Percentiles rank a stretch among this genome's conserved stretches.
phyloP scores from a whole-genome alignment of 2,329 filamentous ascomycete genomes.

The Ascochyta koolunga region DNA sequence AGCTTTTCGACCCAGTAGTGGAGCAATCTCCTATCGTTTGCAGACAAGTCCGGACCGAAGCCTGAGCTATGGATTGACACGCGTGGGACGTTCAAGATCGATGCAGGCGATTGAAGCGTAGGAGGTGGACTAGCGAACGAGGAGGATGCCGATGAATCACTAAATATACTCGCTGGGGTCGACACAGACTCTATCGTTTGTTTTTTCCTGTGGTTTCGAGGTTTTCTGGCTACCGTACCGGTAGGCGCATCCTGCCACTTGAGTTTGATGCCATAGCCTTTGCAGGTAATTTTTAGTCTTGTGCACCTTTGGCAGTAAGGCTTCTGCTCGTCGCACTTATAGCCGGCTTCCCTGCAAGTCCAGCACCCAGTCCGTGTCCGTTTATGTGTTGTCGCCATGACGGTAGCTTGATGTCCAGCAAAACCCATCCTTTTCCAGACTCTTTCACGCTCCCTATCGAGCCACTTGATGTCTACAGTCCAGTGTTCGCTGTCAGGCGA shows the following conservation, averaged over 20 bases:
- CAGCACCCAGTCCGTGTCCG: constrained; percentile 41
- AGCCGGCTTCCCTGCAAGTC: constrained; percentile 42
- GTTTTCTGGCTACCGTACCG: constrained; percentile 19
- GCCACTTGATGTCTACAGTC: background rate
- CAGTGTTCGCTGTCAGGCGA: background rate
- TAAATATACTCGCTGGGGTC: constrained; percentile 25
- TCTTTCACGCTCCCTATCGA: background rate
- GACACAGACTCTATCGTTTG: constrained; percentile 5
- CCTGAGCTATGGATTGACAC: constrained; percentile 8
- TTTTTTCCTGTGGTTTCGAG: constrained; percentile 25
- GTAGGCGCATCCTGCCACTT: constrained; percentile 35
- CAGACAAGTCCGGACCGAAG: constrained; percentile 22
- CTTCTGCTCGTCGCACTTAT: constrained; percentile 43
- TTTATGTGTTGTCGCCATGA: constrained; percentile 31
- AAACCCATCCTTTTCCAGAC: constrained; percentile 1
- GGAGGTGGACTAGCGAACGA: constrained; percentile 3
- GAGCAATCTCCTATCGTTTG: constrained; percentile 31
- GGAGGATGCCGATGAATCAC: constrained; percentile 21
- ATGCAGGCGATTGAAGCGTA: constrained; percentile 13
- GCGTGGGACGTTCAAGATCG: constrained; percentile 13
- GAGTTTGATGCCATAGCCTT: constrained; percentile 38
- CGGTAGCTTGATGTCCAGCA: background rate
- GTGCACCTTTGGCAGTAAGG: constrained; percentile 36
- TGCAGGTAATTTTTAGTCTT: constrained; percentile 37
- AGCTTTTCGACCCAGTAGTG: constrained; percentile 38